Base-by-base conservation (phyloP, 371 early-diverging fungal genomes). In the Mortierella sp. region DNA sequence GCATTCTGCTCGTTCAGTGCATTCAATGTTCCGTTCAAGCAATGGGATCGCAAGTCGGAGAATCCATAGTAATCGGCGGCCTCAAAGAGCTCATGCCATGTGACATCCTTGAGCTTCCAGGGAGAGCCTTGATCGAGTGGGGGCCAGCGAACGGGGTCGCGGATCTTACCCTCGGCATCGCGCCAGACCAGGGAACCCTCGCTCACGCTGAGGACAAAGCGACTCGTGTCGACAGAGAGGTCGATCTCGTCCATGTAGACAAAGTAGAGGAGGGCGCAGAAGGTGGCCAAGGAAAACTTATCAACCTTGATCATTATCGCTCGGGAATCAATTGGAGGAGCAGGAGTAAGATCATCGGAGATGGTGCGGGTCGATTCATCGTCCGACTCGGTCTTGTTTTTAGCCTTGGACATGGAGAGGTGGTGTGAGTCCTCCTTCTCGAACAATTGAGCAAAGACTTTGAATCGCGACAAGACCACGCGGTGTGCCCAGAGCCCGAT, bases 191-290 rank as follows among this genome's bases (percentile, higher is more conserved):
- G 8, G 31, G 61, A 21, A 9, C 40, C 40, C 40, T 34, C 67
- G 10, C 10, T 72, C 44, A 43, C 55, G 43, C 69, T 69, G 57
- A 69, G 31, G 31, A 73, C 78, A 26, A 53, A 51, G 24, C 44
- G 64, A 44, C 34, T 34, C 5, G 48, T 31, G 8, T 72, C 69
- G 48, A 67, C 31, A 6, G 59, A 37, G 51, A 73, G 73, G 0
- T 78, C 19, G 48, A 75, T n/a, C 6, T 53, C 34, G 9, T 67
- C 80, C 26, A 46, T 75, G 54, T 80, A 80, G 37, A 80, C 48
- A 31, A 69, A 76, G 5, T 54, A 24, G 6, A 76, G 67, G 5
- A 80, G 50, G 26, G 57, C 69, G 6, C 73, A 57, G 34, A 80
- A 46, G 9, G 76, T 75, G 5, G 37, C 72, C 24, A 72, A 4